phyloP scores from a whole-genome alignment of 208 protist species.

The Jaenimonas drosophilae region DNA sequence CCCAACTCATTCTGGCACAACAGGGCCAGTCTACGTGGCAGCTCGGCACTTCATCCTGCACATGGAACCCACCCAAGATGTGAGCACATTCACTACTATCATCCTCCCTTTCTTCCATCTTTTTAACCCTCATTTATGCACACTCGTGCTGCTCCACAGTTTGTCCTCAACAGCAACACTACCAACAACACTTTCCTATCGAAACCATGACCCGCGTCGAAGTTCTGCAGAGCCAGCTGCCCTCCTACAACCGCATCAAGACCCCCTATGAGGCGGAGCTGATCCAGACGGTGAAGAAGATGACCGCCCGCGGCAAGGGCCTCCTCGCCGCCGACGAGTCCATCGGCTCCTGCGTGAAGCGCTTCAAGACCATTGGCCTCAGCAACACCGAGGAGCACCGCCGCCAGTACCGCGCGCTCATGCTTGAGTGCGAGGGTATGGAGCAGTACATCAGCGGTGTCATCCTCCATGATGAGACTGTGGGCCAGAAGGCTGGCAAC shows the following conservation, averaged over 20 bases:
- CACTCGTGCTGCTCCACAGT: not conserved
- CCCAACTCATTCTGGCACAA: too few species aligned
- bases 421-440: slow-evolving; percentile 62
- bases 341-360: slow-evolving; percentile 92
- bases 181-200: not conserved
- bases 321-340: slow-evolving; percentile 96
- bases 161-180: not conserved
- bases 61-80: too few species aligned
- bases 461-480: slow-evolving; percentile 96
- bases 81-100: too few species aligned
- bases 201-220: slow-evolving; percentile 62
- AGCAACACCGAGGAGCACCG: slow-evolving; percentile 94
- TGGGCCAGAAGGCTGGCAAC: slow-evolving; percentile 86
- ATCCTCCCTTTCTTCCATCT: too few species aligned
- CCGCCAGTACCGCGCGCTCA: slow-evolving; percentile 90
- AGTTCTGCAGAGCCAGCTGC: slow-evolving; percentile 72
- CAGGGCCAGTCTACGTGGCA: too few species aligned
- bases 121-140: too few species aligned
- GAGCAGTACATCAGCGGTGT: slow-evolving; percentile 93
- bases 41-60: too few species aligned
- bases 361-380: slow-evolving; percentile 91
- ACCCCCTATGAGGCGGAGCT: slow-evolving; percentile 73
- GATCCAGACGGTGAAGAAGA: slow-evolving; percentile 47
- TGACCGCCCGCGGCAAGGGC: slow-evolving; percentile 90
- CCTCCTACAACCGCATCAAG: slow-evolving; percentile 68